A percentile compares a stretch with the other conserved stretches of the same genome.
Conservation (phyloP, 371 early-diverging fungal genomes). For the Rhizopus sp. region DNA sequence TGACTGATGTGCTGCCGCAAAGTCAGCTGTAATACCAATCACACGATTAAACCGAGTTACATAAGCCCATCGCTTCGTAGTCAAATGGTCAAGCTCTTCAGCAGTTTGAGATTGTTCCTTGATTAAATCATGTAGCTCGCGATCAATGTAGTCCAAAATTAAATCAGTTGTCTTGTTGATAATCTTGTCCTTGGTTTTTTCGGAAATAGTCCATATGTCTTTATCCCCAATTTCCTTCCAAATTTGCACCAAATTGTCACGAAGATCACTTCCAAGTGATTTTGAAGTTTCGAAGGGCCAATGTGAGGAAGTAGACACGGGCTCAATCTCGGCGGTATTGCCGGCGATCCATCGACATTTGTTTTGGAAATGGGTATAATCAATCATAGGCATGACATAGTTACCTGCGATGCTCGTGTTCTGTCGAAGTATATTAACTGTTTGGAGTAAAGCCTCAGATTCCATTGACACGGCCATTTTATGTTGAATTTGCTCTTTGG, state of each 20-base stretch:
- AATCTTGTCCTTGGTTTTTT: slow-evolving; percentile 2
- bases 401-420: slow-evolving; percentile 7
- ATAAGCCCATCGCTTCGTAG: slow-evolving; percentile 25
- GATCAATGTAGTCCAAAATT: slow-evolving; percentile 26
- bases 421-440: neutral
- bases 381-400: slow-evolving; percentile 25
- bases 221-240: slow-evolving; percentile 18
- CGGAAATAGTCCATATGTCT: slow-evolving; percentile 20
- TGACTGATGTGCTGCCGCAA: slow-evolving; percentile 36
- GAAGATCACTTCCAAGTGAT: slow-evolving; percentile 4
- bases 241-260: slow-evolving; percentile 8
- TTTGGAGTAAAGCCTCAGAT: neutral
- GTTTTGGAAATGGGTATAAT: slow-evolving; percentile 6
- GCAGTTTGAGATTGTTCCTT: slow-evolving; percentile 28
- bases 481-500: neutral
- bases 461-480: too few species aligned
- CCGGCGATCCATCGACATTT: slow-evolving; percentile 21
- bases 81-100: slow-evolving; percentile 21
- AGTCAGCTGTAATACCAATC: slow-evolving; percentile 44
- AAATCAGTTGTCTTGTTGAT: slow-evolving; percentile 9
- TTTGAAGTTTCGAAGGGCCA: slow-evolving; percentile 38
- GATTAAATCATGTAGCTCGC: slow-evolving; percentile 25
- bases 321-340: slow-evolving; percentile 1
- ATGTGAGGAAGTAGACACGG: slow-evolving; percentile 17
- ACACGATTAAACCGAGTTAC: slow-evolving; percentile 36